Conservation (phyloP, 805 yeast genomes). For the Wickerhamomyces hampshirensis region DNA sequence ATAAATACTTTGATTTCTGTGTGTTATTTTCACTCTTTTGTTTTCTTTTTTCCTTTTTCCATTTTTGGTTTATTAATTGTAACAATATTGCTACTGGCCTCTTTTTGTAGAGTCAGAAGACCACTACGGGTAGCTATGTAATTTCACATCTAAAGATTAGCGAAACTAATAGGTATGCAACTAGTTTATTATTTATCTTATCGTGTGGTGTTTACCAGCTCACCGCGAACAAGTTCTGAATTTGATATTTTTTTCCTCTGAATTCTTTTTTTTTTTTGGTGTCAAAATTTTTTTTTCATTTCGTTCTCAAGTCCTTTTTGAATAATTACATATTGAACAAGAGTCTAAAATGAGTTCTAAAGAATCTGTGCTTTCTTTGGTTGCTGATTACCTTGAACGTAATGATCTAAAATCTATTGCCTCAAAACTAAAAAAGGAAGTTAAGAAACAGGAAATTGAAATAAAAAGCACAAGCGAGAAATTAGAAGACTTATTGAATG, state of each 20-base stretch:
- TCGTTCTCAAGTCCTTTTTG: neutral
- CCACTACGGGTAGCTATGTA: too few species aligned
- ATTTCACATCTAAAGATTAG: too few species aligned
- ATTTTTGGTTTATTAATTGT: too few species aligned
- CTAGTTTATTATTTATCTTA: too few species aligned
- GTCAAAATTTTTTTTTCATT: neutral
- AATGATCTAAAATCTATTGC: slow-evolving; percentile 14
- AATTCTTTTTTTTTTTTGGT: neutral
- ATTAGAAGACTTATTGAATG: slow-evolving; percentile 15
- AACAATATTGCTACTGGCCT: too few species aligned
- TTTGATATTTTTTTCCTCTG: too few species aligned
- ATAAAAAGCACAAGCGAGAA: slow-evolving; percentile 10
- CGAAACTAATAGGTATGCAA: too few species aligned
- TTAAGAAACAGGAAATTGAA: slow-evolving; percentile 14
- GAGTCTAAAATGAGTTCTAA: slow-evolving; percentile 20
- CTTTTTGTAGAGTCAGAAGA: too few species aligned
- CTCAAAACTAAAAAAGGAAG: slow-evolving; percentile 16
- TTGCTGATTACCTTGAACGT: slow-evolving; percentile 21
- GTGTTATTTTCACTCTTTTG: too few species aligned
- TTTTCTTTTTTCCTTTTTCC: too few species aligned
- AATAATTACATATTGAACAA: neutral
- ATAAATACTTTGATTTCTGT: too few species aligned
- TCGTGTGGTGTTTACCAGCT: too few species aligned
- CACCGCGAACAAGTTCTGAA: neutral
- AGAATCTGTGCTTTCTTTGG: slow-evolving; percentile 15